phyloP scores from a whole-genome alignment of 1,284 basidiomycete genomes.

The Pseudozyma flocculosa region DNA sequence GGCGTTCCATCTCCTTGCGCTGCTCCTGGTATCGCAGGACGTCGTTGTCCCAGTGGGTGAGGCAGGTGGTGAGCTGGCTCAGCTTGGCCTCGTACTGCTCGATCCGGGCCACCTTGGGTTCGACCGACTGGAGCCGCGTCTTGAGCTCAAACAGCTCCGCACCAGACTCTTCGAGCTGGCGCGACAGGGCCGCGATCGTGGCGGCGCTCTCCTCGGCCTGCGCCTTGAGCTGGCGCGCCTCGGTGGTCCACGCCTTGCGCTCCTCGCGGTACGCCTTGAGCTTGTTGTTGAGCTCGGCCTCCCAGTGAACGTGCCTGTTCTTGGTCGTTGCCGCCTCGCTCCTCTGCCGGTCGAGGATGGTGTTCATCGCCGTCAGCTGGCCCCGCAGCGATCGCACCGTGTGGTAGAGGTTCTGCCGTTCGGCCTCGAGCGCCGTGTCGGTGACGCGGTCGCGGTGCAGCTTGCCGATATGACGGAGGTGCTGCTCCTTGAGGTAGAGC shows the following conservation, averaged over 20 bases:
- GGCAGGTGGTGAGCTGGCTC: constrained; percentile 25
- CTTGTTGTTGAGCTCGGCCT: constrained; percentile 52
- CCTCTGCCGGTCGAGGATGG: constrained; percentile 36
- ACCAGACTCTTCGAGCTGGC: constrained; percentile 36
- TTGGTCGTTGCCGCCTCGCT: constrained; percentile 41
- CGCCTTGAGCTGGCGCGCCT: constrained; percentile 37
- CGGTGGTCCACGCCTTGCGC: constrained; percentile 43
- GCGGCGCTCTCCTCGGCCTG: constrained; percentile 34
- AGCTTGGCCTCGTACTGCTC: constrained; percentile 42
- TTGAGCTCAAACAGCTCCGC: constrained; percentile 45
- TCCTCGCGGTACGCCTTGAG: constrained; percentile 52
- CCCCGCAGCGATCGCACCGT: constrained; percentile 38
- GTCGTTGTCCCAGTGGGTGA: constrained; percentile 49
- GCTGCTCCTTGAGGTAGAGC: constrained; percentile 57
- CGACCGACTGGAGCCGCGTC: constrained; percentile 26
- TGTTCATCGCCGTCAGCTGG: constrained; percentile 21
- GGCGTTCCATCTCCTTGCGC: constrained; percentile 44
- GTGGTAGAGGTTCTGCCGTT: constrained; percentile 54
- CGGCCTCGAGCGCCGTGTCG: constrained; percentile 51
- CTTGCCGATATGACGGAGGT: constrained; percentile 55
- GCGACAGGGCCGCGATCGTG: constrained; percentile 16
- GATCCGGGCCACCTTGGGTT: constrained; percentile 35
- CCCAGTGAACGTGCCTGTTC: constrained; percentile 46
- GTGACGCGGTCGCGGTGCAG: constrained; percentile 55
- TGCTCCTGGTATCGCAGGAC: constrained; percentile 46